Conservation (phyloP, 129 eudicot species). For the Artemisia annua region DNA sequence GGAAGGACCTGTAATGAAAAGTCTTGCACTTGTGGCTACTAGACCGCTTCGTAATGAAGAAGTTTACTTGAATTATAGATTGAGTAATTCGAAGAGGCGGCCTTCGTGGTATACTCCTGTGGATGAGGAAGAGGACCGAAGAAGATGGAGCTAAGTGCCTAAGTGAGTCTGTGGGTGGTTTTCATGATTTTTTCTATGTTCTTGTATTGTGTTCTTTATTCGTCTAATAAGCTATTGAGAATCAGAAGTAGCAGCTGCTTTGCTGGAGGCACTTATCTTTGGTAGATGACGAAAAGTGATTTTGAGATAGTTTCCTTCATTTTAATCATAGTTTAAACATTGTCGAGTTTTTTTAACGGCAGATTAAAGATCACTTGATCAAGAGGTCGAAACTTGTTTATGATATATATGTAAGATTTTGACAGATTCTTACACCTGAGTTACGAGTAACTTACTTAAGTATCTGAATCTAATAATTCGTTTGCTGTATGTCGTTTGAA, state of each 20-base stretch:
- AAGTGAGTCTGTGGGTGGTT: not conserved
- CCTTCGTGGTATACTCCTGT: constrained; percentile 92
- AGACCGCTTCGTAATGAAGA: constrained; percentile 70
- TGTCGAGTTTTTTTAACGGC: too few relatives aligned
- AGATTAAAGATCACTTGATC: too few relatives aligned
- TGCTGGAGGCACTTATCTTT: not conserved
- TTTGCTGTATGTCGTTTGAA: too few relatives aligned
- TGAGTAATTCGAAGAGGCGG: constrained; percentile 78
- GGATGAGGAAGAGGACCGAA: constrained; percentile 84
- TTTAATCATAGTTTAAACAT: not conserved
- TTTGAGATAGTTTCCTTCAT: not conserved
- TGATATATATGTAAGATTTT: too few relatives aligned
- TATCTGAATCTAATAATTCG: too few relatives aligned
- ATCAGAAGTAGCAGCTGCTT: constrained; percentile 18
- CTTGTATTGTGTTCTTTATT: not conserved
- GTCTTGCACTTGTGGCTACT: constrained; percentile 85
- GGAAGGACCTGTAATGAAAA: constrained; percentile 61
- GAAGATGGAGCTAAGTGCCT: constrained; percentile 78
- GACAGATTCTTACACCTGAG: too few relatives aligned
- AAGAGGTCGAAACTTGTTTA: not conserved
- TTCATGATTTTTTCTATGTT: not conserved
- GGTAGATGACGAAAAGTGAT: constrained; percentile 6
- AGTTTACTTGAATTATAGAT: constrained; percentile 73
- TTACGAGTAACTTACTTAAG: too few relatives aligned
- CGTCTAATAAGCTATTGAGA: constrained; percentile 29